Percentiles rank a stretch among this genome's conserved stretches.
Evolutionary conservation across 805 yeast genomes (phyloP).

Genomic region (Saturnispora hagleri): DNA sequence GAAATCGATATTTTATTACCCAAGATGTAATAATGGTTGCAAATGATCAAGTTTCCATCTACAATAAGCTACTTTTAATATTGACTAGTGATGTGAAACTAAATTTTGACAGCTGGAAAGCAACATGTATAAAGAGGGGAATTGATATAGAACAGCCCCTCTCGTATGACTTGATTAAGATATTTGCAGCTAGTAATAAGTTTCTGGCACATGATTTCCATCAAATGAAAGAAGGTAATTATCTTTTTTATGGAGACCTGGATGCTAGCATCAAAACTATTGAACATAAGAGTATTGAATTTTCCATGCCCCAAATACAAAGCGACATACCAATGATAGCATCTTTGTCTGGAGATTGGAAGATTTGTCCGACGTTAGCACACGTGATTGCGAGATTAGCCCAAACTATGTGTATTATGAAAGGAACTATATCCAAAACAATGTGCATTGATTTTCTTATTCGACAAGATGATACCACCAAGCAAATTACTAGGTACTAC

Average conservation of each 20-base stretch:
- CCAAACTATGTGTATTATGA: slow-evolving; percentile 34
- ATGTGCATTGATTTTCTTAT: slow-evolving; percentile 28
- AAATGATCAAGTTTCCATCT: slow-evolving; percentile 56
- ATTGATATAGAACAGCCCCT: slow-evolving; percentile 43
- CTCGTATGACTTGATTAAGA: slow-evolving; percentile 31
- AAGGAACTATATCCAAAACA: slow-evolving; percentile 29
- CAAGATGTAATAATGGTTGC: slow-evolving; percentile 14
- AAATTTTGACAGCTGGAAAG: slow-evolving; percentile 35
- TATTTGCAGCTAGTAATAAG: slow-evolving; percentile 30
- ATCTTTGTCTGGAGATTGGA: slow-evolving; percentile 33
- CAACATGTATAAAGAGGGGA: slow-evolving; percentile 39
- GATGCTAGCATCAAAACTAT: neutral
- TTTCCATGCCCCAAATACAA: neutral
- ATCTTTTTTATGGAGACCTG: slow-evolving; percentile 34
- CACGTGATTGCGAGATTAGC: slow-evolving; percentile 48
- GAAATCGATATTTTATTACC: slow-evolving; percentile 38
- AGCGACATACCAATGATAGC: slow-evolving; percentile 1
- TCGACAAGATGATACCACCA: neutral
- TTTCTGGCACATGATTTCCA: slow-evolving; percentile 35
- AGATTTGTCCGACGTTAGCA: slow-evolving; percentile 43
- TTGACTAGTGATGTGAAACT: slow-evolving; percentile 22
- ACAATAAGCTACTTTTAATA: slow-evolving; percentile 39
- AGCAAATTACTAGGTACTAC: slow-evolving; percentile 29
- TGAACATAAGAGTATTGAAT: neutral
- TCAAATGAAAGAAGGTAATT: slow-evolving; percentile 36